Evolutionary conservation across 2,329 filamentous ascomycete species (phyloP).

Genomic region (Tolypocladium paradoxum): DNA sequence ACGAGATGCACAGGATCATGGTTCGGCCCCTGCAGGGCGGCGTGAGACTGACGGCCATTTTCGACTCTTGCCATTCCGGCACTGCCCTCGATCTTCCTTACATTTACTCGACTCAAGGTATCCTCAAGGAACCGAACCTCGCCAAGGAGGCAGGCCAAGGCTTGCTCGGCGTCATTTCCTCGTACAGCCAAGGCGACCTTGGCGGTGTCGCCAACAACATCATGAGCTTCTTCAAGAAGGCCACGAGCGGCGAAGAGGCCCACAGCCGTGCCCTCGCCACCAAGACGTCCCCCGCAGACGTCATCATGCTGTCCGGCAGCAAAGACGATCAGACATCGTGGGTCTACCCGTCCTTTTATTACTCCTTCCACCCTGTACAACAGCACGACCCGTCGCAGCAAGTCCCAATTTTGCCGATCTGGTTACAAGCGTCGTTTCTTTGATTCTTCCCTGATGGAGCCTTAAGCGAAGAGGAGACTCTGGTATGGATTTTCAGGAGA

Average conservation of each 20-base stretch:
- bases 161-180: conserved; percentile 47
- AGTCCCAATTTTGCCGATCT: neutral
- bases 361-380: conserved; percentile 2
- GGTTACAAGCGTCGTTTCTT: neutral
- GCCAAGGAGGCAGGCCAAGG: conserved; percentile 58
- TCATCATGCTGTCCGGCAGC: conserved; percentile 95
- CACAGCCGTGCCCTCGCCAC: conserved; percentile 73
- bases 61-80: conserved; percentile 57
- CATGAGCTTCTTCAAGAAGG: conserved; percentile 81
- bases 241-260: conserved; percentile 68
- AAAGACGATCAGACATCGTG: conserved; percentile 93
- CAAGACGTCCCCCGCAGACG: conserved; percentile 89
- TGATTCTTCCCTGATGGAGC: neutral
- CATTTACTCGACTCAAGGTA: conserved; percentile 58
- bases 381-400: neutral
- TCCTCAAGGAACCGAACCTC: conserved; percentile 58
- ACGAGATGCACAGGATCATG: conserved; percentile 72
- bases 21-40: conserved; percentile 44
- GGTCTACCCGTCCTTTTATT: conserved; percentile 29
- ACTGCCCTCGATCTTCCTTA: conserved; percentile 57
- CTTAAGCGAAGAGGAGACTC: neutral
- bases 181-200: conserved; percentile 61
- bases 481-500: neutral
- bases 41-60: conserved; percentile 51
- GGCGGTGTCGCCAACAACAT: conserved; percentile 72